Evolutionary conservation across 2,329 filamentous ascomycete species (phyloP), one percentile per base, ranked within the genome.

Genomic region (Trichoderma oligosporum): DNA sequence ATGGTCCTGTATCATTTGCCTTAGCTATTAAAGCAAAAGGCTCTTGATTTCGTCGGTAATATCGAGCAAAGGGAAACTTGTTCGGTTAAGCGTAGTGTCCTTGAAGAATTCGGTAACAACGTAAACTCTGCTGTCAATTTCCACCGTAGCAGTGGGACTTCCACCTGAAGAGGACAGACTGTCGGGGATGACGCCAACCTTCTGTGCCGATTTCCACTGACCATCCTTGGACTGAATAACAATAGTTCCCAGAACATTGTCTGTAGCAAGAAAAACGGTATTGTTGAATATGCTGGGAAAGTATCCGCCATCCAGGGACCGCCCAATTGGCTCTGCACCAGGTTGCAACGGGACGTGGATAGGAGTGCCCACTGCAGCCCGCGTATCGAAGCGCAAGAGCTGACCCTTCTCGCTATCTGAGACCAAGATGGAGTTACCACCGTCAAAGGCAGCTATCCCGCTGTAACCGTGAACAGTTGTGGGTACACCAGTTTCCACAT

Each of bases 151-250:
- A 5, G 27, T 31, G 11, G 27, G 5, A 5, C 6, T 6, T 11
- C 27, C 27, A 31, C 27, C 27, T 31, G 5, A 11, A 5, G 27
- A 31, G 11, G 5, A 6, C 6, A 5, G 6, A 31, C 6, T 6
- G 27, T 31, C 11, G 11, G 27, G 27, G 12, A 74, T 63, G 0
- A 63, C 64, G 0, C 73, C 73, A 8, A 75, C 38, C 18, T 71
- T 67, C 62, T 73, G 67, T 3, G 73, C 73, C 3, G 61, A 61
- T 24, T 62, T 60, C 73, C 73, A 76, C 18, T 58, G 62, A 6
- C 61, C 65, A 31, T 75, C 69, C n/a, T 61, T 58, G 2, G 72
- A 74, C 11, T 66, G 61, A 14, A 76, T 54, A 16, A 76, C 73
- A 20, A 70, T 67, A 11, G 70, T 67, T 1, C 74, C 74, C 3